Evolutionary conservation across 169 alveolate genomes (phyloP).

Genomic region (Condylostoma magnum): DNA sequence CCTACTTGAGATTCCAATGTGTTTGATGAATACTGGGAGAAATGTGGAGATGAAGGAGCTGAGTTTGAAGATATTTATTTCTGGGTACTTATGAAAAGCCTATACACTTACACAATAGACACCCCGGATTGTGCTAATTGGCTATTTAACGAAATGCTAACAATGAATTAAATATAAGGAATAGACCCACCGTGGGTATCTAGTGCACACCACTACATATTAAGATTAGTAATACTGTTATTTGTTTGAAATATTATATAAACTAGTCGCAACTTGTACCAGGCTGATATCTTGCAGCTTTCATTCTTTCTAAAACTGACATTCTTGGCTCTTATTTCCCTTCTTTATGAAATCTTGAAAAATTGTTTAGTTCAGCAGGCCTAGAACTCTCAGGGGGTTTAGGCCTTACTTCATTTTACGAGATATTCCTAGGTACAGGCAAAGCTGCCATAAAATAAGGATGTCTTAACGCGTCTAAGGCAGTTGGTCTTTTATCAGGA

Average conservation of each 20-base stretch:
- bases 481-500: slow-evolving; percentile 18
- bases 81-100: no score
- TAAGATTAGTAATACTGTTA: no score
- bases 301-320: slow-evolving; percentile 18
- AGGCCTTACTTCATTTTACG: background rate
- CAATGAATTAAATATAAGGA: no score
- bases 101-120: no score
- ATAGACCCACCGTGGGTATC: no score
- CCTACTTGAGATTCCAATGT: slow-evolving; percentile 20
- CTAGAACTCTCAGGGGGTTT: background rate
- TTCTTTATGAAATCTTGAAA: background rate
- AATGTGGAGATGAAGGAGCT: no score
- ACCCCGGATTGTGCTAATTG: no score
- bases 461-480: slow-evolving; percentile 26
- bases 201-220: no score
- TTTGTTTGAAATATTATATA: no score
- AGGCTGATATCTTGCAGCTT: slow-evolving; percentile 20
- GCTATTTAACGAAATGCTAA: no score
- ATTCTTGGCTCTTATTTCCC: background rate
- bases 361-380: slow-evolving; percentile 1
- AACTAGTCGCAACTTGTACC: slow-evolving; percentile 16
- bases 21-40: slow-evolving; percentile 24
- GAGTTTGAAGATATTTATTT: no score
- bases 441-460: background rate
- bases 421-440: slow-evolving; percentile 1